Base-by-base conservation (phyloP, 2,329 filamentous ascomycete genomes). In the Paecilomyces sp. region DNA sequence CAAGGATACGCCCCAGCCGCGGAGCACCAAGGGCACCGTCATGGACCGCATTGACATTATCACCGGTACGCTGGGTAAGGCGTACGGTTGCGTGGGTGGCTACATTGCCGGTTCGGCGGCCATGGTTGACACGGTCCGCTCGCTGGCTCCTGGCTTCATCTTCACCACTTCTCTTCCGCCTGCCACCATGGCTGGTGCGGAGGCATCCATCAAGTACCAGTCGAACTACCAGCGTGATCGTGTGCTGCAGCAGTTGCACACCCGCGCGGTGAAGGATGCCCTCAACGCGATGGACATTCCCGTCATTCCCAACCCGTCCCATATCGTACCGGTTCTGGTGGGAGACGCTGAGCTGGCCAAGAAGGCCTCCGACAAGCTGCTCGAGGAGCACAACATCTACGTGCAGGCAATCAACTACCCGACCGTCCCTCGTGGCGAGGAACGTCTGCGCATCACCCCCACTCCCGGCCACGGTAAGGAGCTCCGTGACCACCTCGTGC, bases 341-440 rank as follows among this genome's bases (percentile, higher is more conserved):
- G 94, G 94, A 61, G 94, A 96, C 70, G 94, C 94, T 54, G 92
- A 94, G 76, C 80, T 95, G 50, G 94, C 94, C 61, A 97, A 94
- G 82, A 83, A 88, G 67, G 94, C 94, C 7, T 96, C 91, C 25
- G 94, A 99, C 73, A 86, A 96, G 80, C 86, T 99, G 24, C 84
- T 99, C 13, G 87, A 89, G 66, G 89, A 96, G 66, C 90, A 96
- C 80, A 85, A 87, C 62, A 97, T 99, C 72, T 99, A 99, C 73
- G 94, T 99, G 28, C 94, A 99, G 79, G 92, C 91, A 58, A 97
- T 99, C 83, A 99, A 99, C 80, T 97, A 97, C 78, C 94, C 94
- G 1, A 99, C 94, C 57, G 94, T 99, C 2, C 94, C 94, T 2
- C 91, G 96, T 6, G 94, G 94, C n/a, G 92, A 99, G 80, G 94